These are phyloP conservation scores for Fusarium fracticaudum DNA, from an alignment of 2,329 filamentous ascomycete species.

Conservation along the genomic window DNA sequence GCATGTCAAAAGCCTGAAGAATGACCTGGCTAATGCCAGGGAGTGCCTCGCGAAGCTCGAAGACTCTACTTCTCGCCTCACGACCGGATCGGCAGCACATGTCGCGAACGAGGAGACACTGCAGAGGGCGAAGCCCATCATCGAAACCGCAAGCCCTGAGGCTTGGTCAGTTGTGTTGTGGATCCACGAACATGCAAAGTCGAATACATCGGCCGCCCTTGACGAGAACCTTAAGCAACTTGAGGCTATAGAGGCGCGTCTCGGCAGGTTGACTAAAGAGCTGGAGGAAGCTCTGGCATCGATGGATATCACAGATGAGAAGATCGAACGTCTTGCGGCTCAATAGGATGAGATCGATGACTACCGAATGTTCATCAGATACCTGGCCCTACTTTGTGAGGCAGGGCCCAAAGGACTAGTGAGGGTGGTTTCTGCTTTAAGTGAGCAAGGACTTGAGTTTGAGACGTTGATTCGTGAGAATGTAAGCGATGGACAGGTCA, in stretches of 20 bases:
- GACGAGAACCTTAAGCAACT: neutral
- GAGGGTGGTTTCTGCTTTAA: neutral
- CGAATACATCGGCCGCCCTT: neutral
- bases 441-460: neutral
- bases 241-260: neutral
- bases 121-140: neutral
- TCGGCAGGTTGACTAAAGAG: neutral
- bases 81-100: neutral
- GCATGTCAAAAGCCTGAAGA: neutral
- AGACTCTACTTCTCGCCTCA: neutral
- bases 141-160: neutral
- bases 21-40: rapidly evolving
- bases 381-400: neutral
- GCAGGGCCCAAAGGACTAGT: neutral
- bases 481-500: neutral
- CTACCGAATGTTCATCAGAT: neutral
- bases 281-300: neutral
- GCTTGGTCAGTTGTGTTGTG: neutral
- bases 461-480: neutral
- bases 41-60: neutral
- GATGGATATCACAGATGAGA: neutral
- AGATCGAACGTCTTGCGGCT: neutral
- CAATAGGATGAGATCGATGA: neutral
- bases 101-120: neutral
- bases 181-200: neutral